These are phyloP conservation scores for Mediolabrus comicus DNA, from an alignment of 108 stramenopile genomes.

Conservation along the genomic window DNA sequence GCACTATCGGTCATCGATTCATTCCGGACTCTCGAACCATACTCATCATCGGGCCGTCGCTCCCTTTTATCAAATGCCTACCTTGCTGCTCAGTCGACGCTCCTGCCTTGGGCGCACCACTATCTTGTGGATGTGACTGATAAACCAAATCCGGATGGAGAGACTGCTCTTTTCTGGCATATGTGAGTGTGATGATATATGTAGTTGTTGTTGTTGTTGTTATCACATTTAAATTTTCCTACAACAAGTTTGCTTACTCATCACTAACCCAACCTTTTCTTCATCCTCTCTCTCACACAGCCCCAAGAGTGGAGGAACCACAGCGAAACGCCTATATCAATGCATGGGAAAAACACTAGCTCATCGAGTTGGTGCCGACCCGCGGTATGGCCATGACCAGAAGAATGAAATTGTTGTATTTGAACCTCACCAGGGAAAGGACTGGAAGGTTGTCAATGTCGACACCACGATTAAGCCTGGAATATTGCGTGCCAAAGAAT, in stretches of 20 bases:
- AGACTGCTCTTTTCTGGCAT: slow-evolving; percentile 46
- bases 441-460: slow-evolving; percentile 46
- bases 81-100: slow-evolving; percentile 27
- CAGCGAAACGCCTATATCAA: slow-evolving; percentile 43
- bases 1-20: neutral
- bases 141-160: slow-evolving; percentile 18
- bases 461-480: slow-evolving; percentile 45
- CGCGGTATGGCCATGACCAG: slow-evolving; percentile 26
- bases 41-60: slow-evolving; percentile 24
- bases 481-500: slow-evolving; percentile 31
- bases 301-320: slow-evolving; percentile 46
- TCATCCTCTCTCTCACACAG: slow-evolving; percentile 13
- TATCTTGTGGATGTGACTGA: slow-evolving; percentile 32
- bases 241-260: too few species aligned
- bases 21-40: neutral
- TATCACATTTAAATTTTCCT: neutral
- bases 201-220: neutral
- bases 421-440: slow-evolving; percentile 22
- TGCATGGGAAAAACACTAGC: slow-evolving; percentile 42
- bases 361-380: slow-evolving; percentile 39
- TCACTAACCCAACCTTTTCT: neutral
- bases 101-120: slow-evolving; percentile 44
- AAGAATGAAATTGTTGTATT: slow-evolving; percentile 30
- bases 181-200: too few species aligned
- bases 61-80: slow-evolving; percentile 30